These are phyloP conservation scores for Talaromyces rugulosus DNA, from an alignment of 2,329 filamentous ascomycete genomes.

Conservation along the genomic window DNA sequence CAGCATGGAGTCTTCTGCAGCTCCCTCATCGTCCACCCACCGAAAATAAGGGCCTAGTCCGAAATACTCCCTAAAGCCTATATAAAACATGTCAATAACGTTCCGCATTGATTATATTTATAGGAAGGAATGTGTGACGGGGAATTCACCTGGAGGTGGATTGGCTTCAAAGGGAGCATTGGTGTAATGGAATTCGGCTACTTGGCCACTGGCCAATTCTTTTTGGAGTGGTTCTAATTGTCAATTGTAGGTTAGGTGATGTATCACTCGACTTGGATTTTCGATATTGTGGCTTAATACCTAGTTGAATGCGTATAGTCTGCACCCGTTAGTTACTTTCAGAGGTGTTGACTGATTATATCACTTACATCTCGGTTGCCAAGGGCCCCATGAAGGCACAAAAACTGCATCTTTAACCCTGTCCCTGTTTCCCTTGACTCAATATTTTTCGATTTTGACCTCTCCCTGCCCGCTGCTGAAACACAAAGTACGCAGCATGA, in stretches of 20 bases:
- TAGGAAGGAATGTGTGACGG: slow-evolving; percentile 11
- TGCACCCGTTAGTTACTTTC: neutral
- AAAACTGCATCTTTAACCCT: slow-evolving; percentile 19
- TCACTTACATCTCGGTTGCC: slow-evolving; percentile 23
- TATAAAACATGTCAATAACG: neutral
- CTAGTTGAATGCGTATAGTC: slow-evolving; percentile 9
- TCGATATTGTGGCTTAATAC: neutral
- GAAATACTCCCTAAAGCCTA: slow-evolving; percentile 9
- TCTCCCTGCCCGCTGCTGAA: too few relatives aligned
- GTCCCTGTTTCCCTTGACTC: neutral
- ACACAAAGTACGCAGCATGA: too few relatives aligned
- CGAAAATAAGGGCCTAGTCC: slow-evolving; percentile 10
- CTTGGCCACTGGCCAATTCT: slow-evolving; percentile 2
- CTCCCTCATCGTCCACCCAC: slow-evolving; percentile 10
- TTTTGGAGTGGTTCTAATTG: slow-evolving; percentile 6
- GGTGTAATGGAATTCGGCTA: slow-evolving; percentile 5
- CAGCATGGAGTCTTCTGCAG: slow-evolving; percentile 4
- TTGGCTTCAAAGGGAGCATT: slow-evolving; percentile 4
- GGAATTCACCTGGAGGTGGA: slow-evolving; percentile 17
- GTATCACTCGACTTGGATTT: neutral
- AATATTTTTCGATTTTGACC: neutral
- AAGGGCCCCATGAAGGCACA: slow-evolving; percentile 27
- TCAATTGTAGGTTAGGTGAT: neutral
- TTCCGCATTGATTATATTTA: too few relatives aligned
- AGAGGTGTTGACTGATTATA: neutral